Base-by-base conservation (phyloP, 2,329 filamentous ascomycete species). In the Clarireedia paspali region DNA sequence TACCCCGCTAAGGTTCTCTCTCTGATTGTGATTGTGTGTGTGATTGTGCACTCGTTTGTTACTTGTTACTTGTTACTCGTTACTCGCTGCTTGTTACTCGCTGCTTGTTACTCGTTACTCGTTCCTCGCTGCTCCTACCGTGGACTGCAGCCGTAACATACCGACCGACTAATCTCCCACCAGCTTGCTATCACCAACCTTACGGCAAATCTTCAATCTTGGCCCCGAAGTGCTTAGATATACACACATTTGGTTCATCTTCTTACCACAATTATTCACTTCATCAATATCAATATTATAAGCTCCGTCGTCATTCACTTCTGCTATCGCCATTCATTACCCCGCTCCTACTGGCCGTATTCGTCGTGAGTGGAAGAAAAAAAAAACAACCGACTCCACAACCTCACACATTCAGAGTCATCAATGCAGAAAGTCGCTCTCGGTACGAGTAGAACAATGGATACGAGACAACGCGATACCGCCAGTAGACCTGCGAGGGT, bases 401-500 rank as follows among this genome's bases (percentile, higher is more conserved):
- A 26, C n/a, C n/a, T 4, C 2, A 12, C 30, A 34, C 30, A 12
- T 20, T 27, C 34, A 44, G 24, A 50, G 24, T 34, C 46, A 44
- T 24, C 24, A 17, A 50, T 42, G 12, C 20, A 46, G 14, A 17
- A 12, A 1, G 26, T 39, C 45, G 23, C 23, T 44, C 44, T 48
- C 44, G 51, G 38, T 23, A 38, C 20, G 20, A 20, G 20, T 3
- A 34, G 24, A 55, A 55, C 20, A 30, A 55, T 55, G 52, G 48
- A 55, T 55, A 44, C 52, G n/a, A 55, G 52, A 50, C 52, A 50
- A 47, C 52, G 40, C 17, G 38, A 49, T 55, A 42, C 52, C 2
- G 24, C 39, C 10, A 56, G 39, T 47, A 46, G 53, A 20, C 27
- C 53, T 4, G 46, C 40, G 12, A 42, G 48, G 26, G 53, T 56